Percentiles rank a stretch among this genome's conserved stretches.
Evolutionary conservation across 108 stramenopile genomes (phyloP).

Genomic region (Cyclostephanos tholiformis): DNA sequence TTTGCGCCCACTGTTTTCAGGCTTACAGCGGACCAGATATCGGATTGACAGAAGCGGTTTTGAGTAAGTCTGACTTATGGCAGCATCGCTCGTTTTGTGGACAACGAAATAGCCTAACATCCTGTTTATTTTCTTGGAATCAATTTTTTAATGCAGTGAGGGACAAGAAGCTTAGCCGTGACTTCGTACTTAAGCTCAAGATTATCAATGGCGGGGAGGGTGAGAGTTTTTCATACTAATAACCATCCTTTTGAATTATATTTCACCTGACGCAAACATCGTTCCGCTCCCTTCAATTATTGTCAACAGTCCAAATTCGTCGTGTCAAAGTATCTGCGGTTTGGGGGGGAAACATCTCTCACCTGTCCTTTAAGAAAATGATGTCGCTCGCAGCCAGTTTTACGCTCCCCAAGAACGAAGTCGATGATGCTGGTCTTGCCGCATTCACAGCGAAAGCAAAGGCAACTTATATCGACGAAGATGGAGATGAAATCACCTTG

Average conservation of each 20-base stretch:
- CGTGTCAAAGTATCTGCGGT: constrained; percentile 63
- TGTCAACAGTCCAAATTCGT: constrained; percentile 53
- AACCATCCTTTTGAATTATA: not conserved
- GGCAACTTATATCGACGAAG: constrained; percentile 73
- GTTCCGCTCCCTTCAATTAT: constrained; percentile 9
- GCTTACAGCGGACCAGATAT: constrained; percentile 70
- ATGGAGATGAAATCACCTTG: constrained; percentile 72
- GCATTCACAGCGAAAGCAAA: constrained; percentile 18
- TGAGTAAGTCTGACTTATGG: constrained; percentile 47
- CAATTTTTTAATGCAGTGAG: constrained; percentile 19
- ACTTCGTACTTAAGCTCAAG: constrained; percentile 70
- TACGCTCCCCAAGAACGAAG: constrained; percentile 11
- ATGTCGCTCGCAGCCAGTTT: constrained; percentile 50
- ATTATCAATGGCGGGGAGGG: constrained; percentile 52
- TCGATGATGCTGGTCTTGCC: constrained; percentile 30
- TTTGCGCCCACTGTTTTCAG: constrained; percentile 64
- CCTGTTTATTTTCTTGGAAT: not conserved
- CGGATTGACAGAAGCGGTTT: constrained; percentile 54
- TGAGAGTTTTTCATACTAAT: constrained; percentile 31
- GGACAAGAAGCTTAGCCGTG: constrained; percentile 34
- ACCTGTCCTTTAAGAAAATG: constrained; percentile 59
- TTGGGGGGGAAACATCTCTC: constrained; percentile 25
- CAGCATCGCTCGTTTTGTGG: not conserved
- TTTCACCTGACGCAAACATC: not conserved
- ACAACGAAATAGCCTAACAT: not conserved